Base-by-base conservation (phyloP, 2,329 filamentous ascomycete genomes). In the Trichophyton equinum region DNA sequence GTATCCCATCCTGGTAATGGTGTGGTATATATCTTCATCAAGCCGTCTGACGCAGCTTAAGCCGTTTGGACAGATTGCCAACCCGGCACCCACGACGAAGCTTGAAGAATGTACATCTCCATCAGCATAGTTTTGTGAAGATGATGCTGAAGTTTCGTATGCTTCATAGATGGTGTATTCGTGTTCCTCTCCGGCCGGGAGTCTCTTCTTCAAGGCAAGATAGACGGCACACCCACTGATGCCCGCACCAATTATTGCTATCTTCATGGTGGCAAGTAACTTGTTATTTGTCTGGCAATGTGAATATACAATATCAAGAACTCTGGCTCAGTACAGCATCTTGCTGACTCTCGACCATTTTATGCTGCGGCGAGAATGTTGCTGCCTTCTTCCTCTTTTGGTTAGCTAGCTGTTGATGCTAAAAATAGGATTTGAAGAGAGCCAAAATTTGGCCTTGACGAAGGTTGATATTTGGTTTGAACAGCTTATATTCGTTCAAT, bases 181-280 rank as follows among this genome's bases (percentile, higher is more conserved):
- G 59, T 75, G 69, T 7, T 66, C 63, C 25, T 63, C 58, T 33
- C 13, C 40, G 5, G 58, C 42, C 6, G 57, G 72, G 7, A 78
- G 71, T 58, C 74, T 71, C 59, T 77, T 77, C 58, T 70, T 70
- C 3, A 78, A 66, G 36, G 70, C 68, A 8, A 77, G 69, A 60
- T 77, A 77, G 44, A 67, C 67, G 9, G 72, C 61, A 58, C 73
- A 74, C 27, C 75, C 75, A 57, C 69, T 68, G 61, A 78, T 76
- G 36, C 74, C 76, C 13, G 68, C 75, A n/a, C 76, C 76, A 42
- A 77, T 67, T 13, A 78, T 76, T 22, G 72, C 67, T 42, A 77
- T 75, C 62, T 74, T 76, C 75, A 76, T 76, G 6, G 30, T 55
- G 27, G 47, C 25, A 53, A 15, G 47, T 22, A 25, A 13, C 25